Conservation (phyloP, 805 yeast genomes). For the Starmera quercuum region DNA sequence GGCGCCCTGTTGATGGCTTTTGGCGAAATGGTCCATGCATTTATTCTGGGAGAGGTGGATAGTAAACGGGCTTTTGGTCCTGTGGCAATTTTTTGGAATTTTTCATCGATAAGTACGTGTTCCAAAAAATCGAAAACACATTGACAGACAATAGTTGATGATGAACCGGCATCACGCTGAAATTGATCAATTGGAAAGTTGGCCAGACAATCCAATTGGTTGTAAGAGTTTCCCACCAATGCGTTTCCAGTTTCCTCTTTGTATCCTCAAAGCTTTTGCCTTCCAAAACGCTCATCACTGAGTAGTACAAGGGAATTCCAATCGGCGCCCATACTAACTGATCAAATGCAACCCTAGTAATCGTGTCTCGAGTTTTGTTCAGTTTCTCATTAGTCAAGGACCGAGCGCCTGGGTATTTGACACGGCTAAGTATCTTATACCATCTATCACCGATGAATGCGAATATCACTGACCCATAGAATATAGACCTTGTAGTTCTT, state of each 20-base stretch:
- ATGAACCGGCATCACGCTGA: conserved; percentile 66
- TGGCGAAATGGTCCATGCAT: too few species aligned
- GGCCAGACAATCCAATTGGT: conserved; percentile 93
- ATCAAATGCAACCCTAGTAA: conserved; percentile 55
- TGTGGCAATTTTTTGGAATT: conserved; percentile 31
- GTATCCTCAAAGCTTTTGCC: conserved; percentile 34
- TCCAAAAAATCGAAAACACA: conserved; percentile 73
- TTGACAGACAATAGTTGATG: conserved; percentile 65
- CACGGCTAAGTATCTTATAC: conserved; percentile 45
- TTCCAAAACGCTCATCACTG: conserved; percentile 63
- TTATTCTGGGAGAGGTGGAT: conserved; percentile 33
- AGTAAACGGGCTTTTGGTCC: conserved; percentile 22
- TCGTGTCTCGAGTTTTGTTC: conserved; percentile 25
- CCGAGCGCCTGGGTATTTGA: conserved; percentile 28
- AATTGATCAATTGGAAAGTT: conserved; percentile 69
- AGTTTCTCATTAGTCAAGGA: conserved; percentile 8
- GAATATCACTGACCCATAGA: conserved; percentile 68
- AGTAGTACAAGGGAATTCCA: conserved; percentile 64
- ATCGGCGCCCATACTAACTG: conserved; percentile 75
- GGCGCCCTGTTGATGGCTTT: too few species aligned
- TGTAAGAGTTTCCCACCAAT: conserved; percentile 59
- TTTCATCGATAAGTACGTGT: conserved; percentile 60
- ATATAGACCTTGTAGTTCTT: conserved; percentile 55
- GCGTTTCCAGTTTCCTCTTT: conserved; percentile 33
- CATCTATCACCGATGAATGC: conserved; percentile 71